These are phyloP conservation scores for Gleditsia sinensis DNA, from an alignment of 306 rosid species.

Conservation along the genomic window DNA sequence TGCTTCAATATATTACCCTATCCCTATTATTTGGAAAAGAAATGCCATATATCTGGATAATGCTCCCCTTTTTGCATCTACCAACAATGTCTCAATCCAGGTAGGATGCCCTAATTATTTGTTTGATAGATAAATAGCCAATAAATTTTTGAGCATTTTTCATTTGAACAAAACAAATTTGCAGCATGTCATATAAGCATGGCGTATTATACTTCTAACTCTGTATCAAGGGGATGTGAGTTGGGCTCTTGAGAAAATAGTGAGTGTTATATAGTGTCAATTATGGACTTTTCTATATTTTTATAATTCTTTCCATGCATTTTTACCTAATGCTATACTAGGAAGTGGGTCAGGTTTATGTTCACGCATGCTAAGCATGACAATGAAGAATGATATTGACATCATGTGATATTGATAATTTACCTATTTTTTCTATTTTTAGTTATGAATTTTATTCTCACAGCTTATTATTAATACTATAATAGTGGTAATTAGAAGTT, in stretches of 20 bases:
- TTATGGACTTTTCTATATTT: not conserved
- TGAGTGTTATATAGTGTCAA: not conserved
- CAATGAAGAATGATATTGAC: no score
- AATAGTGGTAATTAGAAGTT: no score
- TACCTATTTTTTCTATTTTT: no score
- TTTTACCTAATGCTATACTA: not conserved
- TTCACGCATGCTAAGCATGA: not conserved
- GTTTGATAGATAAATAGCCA: not conserved
- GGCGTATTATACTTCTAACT: not conserved
- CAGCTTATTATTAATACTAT: no score
- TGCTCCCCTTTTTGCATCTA: conserved; percentile 58
- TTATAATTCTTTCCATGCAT: not conserved
- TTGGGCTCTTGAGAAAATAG: conserved; percentile 4
- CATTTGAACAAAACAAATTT: not conserved
- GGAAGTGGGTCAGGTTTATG: not conserved
- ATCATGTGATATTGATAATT: no score
- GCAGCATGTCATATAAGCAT: no score
- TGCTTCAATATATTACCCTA: no score
- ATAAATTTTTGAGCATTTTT: conserved; percentile 14
- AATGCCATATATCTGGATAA: no score
- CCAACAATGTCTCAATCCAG: conserved; percentile 67
- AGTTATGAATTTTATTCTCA: no score
- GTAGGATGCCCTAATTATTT: conserved; percentile 39
- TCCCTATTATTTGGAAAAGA: no score
- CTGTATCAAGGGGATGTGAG: not conserved